phyloP scores from a whole-genome alignment of 257 asterid species.

The Fraxinus cuspidata region DNA sequence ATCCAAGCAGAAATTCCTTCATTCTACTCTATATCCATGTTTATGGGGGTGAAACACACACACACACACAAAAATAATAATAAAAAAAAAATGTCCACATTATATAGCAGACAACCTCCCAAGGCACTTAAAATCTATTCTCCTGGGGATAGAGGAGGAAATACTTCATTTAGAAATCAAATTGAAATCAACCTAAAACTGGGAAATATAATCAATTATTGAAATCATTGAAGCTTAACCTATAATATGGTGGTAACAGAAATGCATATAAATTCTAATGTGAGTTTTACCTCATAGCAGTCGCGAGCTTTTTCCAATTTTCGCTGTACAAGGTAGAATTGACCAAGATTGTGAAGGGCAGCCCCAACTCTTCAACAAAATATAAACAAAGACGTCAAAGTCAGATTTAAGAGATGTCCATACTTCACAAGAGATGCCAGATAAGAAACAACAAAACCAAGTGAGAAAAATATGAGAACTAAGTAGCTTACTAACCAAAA shows the following conservation, averaged over 20 bases:
- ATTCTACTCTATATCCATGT: neutral
- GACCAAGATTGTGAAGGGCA: conserved; percentile 95
- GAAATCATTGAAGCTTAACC: conserved; percentile 18
- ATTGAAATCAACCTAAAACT: neutral
- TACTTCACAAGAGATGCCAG: conserved; percentile 25
- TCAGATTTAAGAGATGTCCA: conserved; percentile 12
- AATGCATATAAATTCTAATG: neutral
- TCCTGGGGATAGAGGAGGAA: neutral
- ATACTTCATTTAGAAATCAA: neutral
- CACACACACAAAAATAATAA: no score
- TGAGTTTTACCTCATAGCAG: conserved; percentile 75
- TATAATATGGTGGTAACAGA: conserved; percentile 18
- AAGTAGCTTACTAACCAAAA: neutral
- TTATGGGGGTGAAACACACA: neutral
- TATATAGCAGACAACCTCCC: neutral
- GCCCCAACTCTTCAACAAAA: conserved; percentile 78
- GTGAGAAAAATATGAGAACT: neutral
- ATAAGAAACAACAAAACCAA: conserved; percentile 1
- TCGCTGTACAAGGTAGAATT: conserved; percentile 65
- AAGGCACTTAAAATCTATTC: neutral
- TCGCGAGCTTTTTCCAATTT: conserved; percentile 68
- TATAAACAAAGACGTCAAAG: neutral
- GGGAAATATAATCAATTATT: conserved; percentile 14
- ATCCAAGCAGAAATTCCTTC: no score
- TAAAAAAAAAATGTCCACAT: neutral